Evolutionary conservation across 2,329 filamentous ascomycete genomes (phyloP).

Genomic region (Calycina herbarum): DNA sequence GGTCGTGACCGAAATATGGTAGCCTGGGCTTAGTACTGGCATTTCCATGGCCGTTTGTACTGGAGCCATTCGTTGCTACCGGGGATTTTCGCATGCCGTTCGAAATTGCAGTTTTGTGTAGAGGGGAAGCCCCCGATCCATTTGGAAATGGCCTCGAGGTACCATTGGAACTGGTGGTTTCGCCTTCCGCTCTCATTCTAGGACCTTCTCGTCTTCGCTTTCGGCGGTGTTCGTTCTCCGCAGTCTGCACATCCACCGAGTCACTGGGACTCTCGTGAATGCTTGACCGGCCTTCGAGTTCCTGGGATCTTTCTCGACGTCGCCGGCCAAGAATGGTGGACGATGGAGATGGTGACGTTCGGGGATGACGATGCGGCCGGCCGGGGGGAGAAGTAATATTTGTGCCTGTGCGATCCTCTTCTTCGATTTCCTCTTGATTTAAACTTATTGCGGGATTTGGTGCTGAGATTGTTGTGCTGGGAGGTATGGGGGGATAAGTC

Average conservation of each 20-base stretch:
- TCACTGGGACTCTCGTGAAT: conserved; percentile 32
- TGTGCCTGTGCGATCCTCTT: conserved; percentile 15
- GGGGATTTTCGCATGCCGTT: conserved; percentile 51
- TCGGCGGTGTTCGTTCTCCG: conserved; percentile 41
- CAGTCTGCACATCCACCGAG: conserved; percentile 21
- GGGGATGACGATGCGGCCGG: conserved; percentile 31
- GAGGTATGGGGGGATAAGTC: conserved; percentile 51
- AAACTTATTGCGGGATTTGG: conserved; percentile 34
- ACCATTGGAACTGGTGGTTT: conserved; percentile 55
- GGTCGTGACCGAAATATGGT: conserved; percentile 78
- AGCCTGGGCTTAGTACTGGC: conserved; percentile 24
- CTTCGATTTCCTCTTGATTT: conserved; percentile 23
- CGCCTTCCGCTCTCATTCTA: conserved; percentile 65
- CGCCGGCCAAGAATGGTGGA: conserved; percentile 55
- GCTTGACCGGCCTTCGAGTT: conserved; percentile 42
- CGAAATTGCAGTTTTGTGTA: conserved; percentile 45
- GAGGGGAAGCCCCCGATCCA: conserved; percentile 48
- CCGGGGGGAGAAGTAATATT: not conserved
- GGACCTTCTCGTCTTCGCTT: conserved; percentile 59
- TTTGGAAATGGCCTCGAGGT: conserved; percentile 55
- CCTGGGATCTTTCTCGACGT: conserved; percentile 46
- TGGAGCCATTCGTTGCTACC: conserved; percentile 55
- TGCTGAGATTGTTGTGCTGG: conserved; percentile 49
- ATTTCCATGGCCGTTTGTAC: conserved; percentile 32
- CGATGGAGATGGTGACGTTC: conserved; percentile 33